Evolutionary conservation across 2,329 filamentous ascomycete genomes (phyloP), one percentile per base, ranked within the genome.

Genomic region (Myotisia sp.): DNA sequence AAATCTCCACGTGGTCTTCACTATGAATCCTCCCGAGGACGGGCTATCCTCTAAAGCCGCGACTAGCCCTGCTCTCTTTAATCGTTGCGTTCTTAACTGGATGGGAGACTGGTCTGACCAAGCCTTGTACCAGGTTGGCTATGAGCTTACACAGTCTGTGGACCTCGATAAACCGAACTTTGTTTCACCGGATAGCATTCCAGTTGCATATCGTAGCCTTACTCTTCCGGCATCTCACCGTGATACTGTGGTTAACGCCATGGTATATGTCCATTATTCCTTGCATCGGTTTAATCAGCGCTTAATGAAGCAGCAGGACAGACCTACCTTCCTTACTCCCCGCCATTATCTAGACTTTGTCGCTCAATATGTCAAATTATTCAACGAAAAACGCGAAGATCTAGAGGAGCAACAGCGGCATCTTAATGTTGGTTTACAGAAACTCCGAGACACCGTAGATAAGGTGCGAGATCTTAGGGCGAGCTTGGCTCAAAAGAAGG

Each of bases 41-140:
- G 87, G 90, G 0, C 64, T 99, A 6, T 90, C 83, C 2, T 93
- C 85, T 20, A 95, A 94, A 64, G 90, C 90, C 37, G 92, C 90
- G 18, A 98, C 92, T 3, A 94, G 85, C 70, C 90, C 90, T 40
- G 90, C 90, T 26, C 63, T 99, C 51, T 99, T 99, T 78, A 99
- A 99, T 65, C 79, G 90, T 69, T 99, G 90, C 54, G 90, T 99
- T 31, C 77, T 99, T 47, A 98, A 99, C 62, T 99, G 90, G 90
- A 94, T 98, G 55, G 90, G 90, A 44, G 90, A 99, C 61, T 99
- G 90, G 90, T 98, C 90, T 34, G 90, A 98, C 56, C 90, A 98
- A 62, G 92, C 90, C 23, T 71, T 98, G 13, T 99, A 92, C 76
- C 92, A 98, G 59, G 92, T 98, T 42, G 86, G 82, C 16, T 85